Conservation (phyloP, 345 rosid genomes). For the Balakata baccata region DNA sequence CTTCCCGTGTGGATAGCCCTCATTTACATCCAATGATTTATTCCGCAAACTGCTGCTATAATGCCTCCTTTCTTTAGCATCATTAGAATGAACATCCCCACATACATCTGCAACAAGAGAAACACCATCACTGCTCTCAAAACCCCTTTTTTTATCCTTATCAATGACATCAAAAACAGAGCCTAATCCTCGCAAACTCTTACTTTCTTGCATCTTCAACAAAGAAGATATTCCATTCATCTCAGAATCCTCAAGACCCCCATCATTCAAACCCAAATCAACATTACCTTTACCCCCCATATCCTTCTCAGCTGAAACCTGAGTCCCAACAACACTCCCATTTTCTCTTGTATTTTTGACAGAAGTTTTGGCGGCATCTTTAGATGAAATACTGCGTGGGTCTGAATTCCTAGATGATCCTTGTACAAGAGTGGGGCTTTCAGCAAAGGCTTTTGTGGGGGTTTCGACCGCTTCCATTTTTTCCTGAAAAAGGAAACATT, state of each 20-base stretch:
- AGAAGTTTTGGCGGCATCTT: neutral
- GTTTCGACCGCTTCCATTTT: conserved; percentile 9
- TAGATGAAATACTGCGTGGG: neutral
- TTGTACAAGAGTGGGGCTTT: conserved; percentile 5
- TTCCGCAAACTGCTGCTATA: neutral
- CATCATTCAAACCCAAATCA: conserved; percentile 2
- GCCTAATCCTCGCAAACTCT: conserved; percentile 28
- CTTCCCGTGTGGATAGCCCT: conserved; percentile 17
- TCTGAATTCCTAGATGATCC: neutral
- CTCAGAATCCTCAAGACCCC: conserved; percentile 52
- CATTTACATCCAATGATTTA: conserved; percentile 15
- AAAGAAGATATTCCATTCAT: conserved; percentile 70
- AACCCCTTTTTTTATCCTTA: conserved; percentile 23
- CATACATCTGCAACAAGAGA: conserved; percentile 20
- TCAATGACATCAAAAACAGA: conserved; percentile 38
- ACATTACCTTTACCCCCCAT: neutral
- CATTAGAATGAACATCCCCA: conserved; percentile 10
- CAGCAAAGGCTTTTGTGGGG: neutral
- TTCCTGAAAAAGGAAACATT: neutral
- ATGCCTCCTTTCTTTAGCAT: neutral
- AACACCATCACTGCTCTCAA: conserved; percentile 13
- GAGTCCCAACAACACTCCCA: neutral
- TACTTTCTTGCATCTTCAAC: conserved; percentile 48
- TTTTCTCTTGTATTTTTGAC: conserved; percentile 11
- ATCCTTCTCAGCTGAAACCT: neutral